These are phyloP conservation scores for Sugiyamaella mastotermitis DNA, from an alignment of 805 yeast species.

Conservation along the genomic window DNA sequence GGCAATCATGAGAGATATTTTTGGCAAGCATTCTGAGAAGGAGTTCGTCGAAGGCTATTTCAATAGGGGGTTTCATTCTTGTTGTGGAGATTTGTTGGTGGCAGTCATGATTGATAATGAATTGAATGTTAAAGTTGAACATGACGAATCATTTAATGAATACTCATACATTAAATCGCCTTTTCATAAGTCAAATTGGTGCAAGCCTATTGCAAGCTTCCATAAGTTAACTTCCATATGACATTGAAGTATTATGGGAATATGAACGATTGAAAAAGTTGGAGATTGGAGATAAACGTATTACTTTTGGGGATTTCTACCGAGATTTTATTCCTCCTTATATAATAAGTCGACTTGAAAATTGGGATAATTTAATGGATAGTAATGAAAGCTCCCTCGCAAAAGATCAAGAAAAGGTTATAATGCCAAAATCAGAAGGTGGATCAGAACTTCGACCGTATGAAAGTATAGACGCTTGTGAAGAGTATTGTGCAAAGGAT, in stretches of 20 bases:
- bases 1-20: conserved; percentile 25
- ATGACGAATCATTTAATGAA: conserved; percentile 28
- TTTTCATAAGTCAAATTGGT: conserved; percentile 22
- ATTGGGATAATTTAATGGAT: conserved; percentile 25
- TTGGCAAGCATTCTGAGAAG: conserved; percentile 18
- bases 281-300: conserved; percentile 11
- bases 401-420: neutral
- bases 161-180: conserved; percentile 20
- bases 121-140: conserved; percentile 13
- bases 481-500: conserved; percentile 7
- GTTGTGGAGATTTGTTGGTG: conserved; percentile 33
- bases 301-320: conserved; percentile 28
- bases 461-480: conserved; percentile 14
- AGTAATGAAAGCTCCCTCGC: neutral
- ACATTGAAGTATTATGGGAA: conserved; percentile 27
- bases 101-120: conserved; percentile 22
- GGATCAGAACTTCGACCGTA: conserved; percentile 13
- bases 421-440: neutral
- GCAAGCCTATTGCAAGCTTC: conserved; percentile 28
- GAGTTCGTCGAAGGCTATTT: conserved; percentile 13
- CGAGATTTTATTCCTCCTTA: conserved; percentile 30
- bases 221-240: conserved; percentile 28
- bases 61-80: too few species aligned
- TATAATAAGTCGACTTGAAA: conserved; percentile 16
- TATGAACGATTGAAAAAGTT: conserved; percentile 26